Base-by-base conservation (phyloP, 805 yeast species). In the Lachancea quebecensis region DNA sequence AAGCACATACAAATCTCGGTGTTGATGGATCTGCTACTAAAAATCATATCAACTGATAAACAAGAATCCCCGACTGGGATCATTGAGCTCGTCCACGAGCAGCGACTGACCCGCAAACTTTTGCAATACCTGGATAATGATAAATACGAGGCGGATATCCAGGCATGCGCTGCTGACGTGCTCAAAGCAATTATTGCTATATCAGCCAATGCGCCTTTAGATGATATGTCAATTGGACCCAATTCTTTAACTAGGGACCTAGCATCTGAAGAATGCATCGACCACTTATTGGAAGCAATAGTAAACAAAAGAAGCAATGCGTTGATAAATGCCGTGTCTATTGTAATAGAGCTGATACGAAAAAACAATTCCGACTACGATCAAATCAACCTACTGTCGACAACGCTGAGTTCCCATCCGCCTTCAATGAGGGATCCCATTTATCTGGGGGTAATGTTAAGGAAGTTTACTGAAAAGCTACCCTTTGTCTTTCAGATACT, bases 281-380 rank as follows among this genome's bases (percentile, higher is more conserved):
- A 75, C 32, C 70, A 74, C 39, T 72, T 93, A 52, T 79, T 91
- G 16, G 66, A 77, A 31, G 81, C 85, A 46, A 90, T 93, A 73
- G 71, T 88, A 46, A 46, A 56, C 6, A 61, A 71, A 52, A 78
- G 82, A 44, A 95, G 95, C 18, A 79, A 82, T 42, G 96, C 96
- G 0, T 71, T 93, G 43, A 83, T 90, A 33, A 87, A 88, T 47
- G 90, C 95, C 42, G 97, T 93, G 10, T 90, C 96, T 4, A 85
- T 93, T 16, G 79, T 93, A 11, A 91, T 93, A 51, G 99, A 93
- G 64, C 75, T 93, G 36, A 93, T 93, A 48, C 76, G 99, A 56
- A 93, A 93, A 59, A 93, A 93, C 60, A 93, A 93, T 60, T 87
- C 96, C 0, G 99, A 93, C 65, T 93, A 91, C 66, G 99, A 93